Evolutionary conservation across 2,329 filamentous ascomycete genomes (phyloP).

Genomic region (Aspergillus phoenicis): DNA sequence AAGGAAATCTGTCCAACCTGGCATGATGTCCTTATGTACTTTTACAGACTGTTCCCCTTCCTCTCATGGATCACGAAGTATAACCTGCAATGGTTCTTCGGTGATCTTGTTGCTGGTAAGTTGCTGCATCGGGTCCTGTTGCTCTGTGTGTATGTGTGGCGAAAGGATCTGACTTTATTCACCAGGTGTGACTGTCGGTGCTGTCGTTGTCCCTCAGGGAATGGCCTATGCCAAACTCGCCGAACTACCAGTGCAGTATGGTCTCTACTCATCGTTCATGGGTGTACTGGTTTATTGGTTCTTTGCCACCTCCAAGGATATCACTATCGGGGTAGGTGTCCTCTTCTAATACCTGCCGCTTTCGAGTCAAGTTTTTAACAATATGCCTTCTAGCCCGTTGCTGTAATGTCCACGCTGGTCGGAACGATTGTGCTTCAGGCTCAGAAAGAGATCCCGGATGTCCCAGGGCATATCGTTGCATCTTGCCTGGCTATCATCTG

Average conservation of each 20-base stretch:
- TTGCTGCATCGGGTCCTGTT: neutral
- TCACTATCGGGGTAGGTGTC: slow-evolving; percentile 81
- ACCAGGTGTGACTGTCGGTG: slow-evolving; percentile 68
- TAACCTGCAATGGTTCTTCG: slow-evolving; percentile 84
- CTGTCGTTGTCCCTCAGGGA: slow-evolving; percentile 89
- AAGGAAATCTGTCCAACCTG: slow-evolving; percentile 62
- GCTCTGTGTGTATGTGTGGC: neutral
- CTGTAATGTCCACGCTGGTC: slow-evolving; percentile 89
- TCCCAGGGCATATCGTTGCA: slow-evolving; percentile 68
- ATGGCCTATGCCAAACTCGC: slow-evolving; percentile 94
- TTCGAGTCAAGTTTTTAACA: slow-evolving; percentile 1
- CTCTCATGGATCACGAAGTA: slow-evolving; percentile 85
- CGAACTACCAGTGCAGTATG: slow-evolving; percentile 76
- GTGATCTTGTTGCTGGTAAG: slow-evolving; percentile 85
- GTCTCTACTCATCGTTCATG: slow-evolving; percentile 94
- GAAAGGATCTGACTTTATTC: neutral
- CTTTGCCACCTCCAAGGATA: slow-evolving; percentile 97
- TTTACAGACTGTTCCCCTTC: slow-evolving; percentile 80
- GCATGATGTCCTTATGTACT: slow-evolving; percentile 61
- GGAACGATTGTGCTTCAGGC: slow-evolving; percentile 77
- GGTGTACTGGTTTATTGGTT: slow-evolving; percentile 95
- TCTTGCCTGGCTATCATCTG: slow-evolving; percentile 76
- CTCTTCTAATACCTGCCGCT: neutral
- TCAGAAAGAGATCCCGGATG: slow-evolving; percentile 54
- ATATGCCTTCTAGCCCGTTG: slow-evolving; percentile 69